Evolutionary conservation across 2,329 filamentous ascomycete genomes (phyloP).

Genomic region (Cordyceps fumosorosea): DNA sequence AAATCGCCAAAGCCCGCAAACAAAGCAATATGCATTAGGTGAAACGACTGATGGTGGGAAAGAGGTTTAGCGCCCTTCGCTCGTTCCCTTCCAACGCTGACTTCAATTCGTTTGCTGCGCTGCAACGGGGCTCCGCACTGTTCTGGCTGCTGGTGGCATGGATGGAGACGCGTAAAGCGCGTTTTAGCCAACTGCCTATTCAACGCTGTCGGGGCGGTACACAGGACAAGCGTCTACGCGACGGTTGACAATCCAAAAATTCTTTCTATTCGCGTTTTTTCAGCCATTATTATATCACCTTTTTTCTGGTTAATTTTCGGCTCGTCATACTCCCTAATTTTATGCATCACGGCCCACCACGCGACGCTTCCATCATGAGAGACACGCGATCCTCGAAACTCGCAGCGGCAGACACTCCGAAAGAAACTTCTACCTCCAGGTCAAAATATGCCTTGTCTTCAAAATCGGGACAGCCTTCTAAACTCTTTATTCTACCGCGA

Average conservation of each 20-base stretch:
- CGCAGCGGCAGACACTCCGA: conserved; percentile 19
- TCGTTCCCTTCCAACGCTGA: neutral
- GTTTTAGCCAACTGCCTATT: neutral
- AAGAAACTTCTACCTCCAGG: conserved; percentile 24
- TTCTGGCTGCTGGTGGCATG: neutral
- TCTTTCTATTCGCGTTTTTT: neutral
- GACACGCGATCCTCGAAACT: conserved; percentile 41
- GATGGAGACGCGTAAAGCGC: conserved; percentile 11
- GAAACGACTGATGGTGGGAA: conserved; percentile 2
- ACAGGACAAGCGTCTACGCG: neutral
- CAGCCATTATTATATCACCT: neutral
- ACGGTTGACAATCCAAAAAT: neutral
- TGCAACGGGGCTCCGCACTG: neutral
- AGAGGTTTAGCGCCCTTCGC: conserved; percentile 5
- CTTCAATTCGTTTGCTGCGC: neutral
- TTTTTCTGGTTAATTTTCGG: neutral
- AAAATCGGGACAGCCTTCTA: conserved; percentile 38
- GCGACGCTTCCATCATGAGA: conserved; percentile 33
- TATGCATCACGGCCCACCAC: neutral
- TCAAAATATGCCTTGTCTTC: conserved; percentile 35
- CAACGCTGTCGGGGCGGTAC: neutral
- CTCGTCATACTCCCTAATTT: neutral
- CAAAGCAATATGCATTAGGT: neutral
- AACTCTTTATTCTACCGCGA: conserved; percentile 56
- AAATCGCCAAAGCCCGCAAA: neutral